Evolutionary conservation across 352 stramenopile genomes (phyloP), one percentile per base, ranked within the genome.

Genomic region (Ochromonadaceae sp.): DNA sequence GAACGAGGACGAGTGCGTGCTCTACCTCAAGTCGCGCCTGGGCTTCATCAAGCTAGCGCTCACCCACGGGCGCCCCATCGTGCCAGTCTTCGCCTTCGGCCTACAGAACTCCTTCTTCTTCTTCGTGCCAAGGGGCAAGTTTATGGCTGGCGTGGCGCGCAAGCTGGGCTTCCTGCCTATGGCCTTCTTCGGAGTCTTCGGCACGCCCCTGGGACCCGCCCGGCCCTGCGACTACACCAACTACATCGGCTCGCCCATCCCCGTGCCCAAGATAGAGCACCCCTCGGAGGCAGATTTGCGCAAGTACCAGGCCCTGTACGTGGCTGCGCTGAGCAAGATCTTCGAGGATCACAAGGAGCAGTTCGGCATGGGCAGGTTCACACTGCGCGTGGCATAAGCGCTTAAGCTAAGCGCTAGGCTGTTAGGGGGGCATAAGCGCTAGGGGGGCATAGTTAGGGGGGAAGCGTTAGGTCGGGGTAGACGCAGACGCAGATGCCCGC

Each of bases 1-100:
- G 41, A 57, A 57, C 41, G 5, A 5, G n/a, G 41, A 57, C 38
- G 48, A 57, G 41, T 81, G 9, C 28, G 48, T 57, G 22, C 26
- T 57, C 58, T 79, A 80, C 38, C 65, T 85, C 12, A 74, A 77
- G 68, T 78, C 78, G 47, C 76, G 78, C 60, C 78, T 75, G 43
- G 78, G 78, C 32, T 76, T 85, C 62, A 69, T 84, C 30, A 79
- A 79, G 28, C 57, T 84, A 10, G 76, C 77, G 3, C 65, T 85
- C 10, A 66, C 67, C n/a, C 76, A 72, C 0, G 78, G 78, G 34
- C 74, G 70, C 22, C 60, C 73, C 2, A 26, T 85, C 22, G 73
- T 83, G 4, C 78, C 78, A 0, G 70, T 78, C n/a, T 83, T 81
- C 38, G 49, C 55, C 9, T 82, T 82, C 72, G 76, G 76, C 39